Base-by-base conservation (phyloP, 2,329 filamentous ascomycete genomes). In the Stemphylium vesicarium region DNA sequence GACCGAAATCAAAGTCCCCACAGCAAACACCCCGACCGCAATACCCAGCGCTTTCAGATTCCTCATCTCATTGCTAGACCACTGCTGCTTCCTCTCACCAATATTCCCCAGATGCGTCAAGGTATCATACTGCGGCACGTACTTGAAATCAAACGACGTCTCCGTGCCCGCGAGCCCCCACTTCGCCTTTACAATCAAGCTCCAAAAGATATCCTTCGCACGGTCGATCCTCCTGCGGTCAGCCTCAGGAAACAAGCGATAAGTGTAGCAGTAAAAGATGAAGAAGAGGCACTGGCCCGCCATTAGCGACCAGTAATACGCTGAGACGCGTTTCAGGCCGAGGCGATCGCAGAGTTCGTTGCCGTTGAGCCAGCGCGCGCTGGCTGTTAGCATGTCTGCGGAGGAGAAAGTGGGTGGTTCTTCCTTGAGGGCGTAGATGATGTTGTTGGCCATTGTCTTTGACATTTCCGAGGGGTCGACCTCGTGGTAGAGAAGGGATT, bases 301-400 rank as follows among this genome's bases (percentile, higher is more conserved):
- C 60, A 89, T 84, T 15, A 91, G 73, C 0, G 80, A 71, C 64
- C 78, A 84, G 71, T 89, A 87, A 59, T 85, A 88, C 0, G 79
- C 57, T 4, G 77, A 78, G 2, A 88, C 84, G 18, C 76, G 77
- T 15, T 82, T 81, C 6, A 91, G 81, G 0, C 79, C 85, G 8
- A 92, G 79, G 1, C 78, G 79, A 64, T 86, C 81, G 26, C 82
- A 80, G 0, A 93, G 80, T 13, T 84, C 80, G 31, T 82, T 78
- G 3, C 90, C 89, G 67, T 91, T 92, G 13, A 92, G 79, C 81
- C 87, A 89, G 53, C 89, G 81, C 4, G 86, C 84, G 68, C 85
- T 83, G 0, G 89, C 90, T 44, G 84, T 81, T 47, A 93, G 80
- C 70, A 91, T 90, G 41, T 85, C 84, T 5, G 83, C 81, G 1